These are phyloP conservation scores for Phytophthora parvispora DNA, from an alignment of 352 stramenopile genomes.

Conservation along the genomic window DNA sequence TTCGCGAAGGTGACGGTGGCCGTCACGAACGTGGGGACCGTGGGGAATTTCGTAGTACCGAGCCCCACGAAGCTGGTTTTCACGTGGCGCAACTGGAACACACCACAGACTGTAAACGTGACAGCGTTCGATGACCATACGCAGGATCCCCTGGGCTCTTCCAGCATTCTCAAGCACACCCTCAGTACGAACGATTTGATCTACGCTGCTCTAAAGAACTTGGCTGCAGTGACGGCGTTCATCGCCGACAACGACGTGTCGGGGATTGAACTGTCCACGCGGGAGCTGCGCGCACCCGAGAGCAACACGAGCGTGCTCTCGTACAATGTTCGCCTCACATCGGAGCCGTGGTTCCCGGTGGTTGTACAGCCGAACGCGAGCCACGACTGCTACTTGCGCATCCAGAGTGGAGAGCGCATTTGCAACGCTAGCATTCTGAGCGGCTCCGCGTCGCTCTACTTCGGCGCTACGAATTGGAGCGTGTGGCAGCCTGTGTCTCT, in stretches of 20 bases:
- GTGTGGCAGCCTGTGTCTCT: constrained; percentile 68
- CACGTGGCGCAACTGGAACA: constrained; percentile 80
- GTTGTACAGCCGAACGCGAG: constrained; percentile 52
- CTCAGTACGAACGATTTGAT: constrained; percentile 76
- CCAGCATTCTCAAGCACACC: constrained; percentile 61
- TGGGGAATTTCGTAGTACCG: constrained; percentile 53
- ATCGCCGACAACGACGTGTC: constrained; percentile 79
- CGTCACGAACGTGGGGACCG: constrained; percentile 57
- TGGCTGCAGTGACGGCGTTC: constrained; percentile 55
- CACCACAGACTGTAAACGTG: constrained; percentile 60
- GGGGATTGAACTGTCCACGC: constrained; percentile 59
- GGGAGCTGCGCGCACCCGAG: constrained; percentile 45
- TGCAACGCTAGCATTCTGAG: constrained; percentile 74
- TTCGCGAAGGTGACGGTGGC: constrained; percentile 72
- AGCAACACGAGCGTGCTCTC: constrained; percentile 47
- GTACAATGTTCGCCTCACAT: constrained; percentile 66
- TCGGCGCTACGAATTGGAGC: constrained; percentile 73
- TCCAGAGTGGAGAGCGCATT: constrained; percentile 31
- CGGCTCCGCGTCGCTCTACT: constrained; percentile 45
- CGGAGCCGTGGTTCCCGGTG: constrained; percentile 74
- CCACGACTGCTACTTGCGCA: constrained; percentile 64
- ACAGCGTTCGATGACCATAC: constrained; percentile 71
- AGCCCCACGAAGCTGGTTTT: constrained; percentile 55
- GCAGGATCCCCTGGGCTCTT: constrained; percentile 54
- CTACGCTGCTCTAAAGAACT: constrained; percentile 55